phyloP scores from a whole-genome alignment of 2,329 filamentous ascomycete species.

The Colletotrichum sp. region DNA sequence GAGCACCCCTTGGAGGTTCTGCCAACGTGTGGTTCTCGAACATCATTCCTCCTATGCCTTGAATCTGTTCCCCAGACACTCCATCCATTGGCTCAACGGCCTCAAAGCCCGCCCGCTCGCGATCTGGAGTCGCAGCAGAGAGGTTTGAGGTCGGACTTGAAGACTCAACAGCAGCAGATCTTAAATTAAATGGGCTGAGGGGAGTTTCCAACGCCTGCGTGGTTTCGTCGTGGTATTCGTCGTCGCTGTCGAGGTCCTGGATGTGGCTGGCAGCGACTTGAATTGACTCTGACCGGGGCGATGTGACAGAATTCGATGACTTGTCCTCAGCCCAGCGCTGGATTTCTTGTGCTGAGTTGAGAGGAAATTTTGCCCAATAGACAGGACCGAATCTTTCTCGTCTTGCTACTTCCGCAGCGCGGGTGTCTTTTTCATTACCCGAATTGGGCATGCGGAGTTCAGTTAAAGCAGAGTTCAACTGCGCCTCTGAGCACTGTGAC shows the following conservation, averaged over 20 bases:
- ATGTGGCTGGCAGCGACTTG: neutral
- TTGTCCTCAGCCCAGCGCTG: neutral
- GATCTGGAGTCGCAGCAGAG: neutral
- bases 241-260: neutral
- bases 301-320: neutral
- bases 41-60: neutral
- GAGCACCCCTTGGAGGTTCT: neutral
- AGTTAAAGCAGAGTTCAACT: neutral
- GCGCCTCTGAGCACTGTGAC: neutral
- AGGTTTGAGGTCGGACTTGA: neutral
- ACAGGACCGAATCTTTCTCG: neutral
- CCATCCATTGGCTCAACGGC: neutral
- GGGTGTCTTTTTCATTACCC: no score
- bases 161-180: neutral
- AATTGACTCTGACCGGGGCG: neutral
- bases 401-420: neutral
- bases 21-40: neutral
- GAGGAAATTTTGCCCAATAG: slow-evolving; percentile 9
- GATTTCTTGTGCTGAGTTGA: neutral
- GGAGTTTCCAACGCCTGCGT: neutral
- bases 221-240: neutral
- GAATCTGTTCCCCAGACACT: neutral
- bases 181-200: neutral
- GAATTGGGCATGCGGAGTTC: neutral
- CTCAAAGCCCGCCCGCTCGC: neutral